phyloP scores from a whole-genome alignment of 345 rosid species.

The Schrenkiella parvula region DNA sequence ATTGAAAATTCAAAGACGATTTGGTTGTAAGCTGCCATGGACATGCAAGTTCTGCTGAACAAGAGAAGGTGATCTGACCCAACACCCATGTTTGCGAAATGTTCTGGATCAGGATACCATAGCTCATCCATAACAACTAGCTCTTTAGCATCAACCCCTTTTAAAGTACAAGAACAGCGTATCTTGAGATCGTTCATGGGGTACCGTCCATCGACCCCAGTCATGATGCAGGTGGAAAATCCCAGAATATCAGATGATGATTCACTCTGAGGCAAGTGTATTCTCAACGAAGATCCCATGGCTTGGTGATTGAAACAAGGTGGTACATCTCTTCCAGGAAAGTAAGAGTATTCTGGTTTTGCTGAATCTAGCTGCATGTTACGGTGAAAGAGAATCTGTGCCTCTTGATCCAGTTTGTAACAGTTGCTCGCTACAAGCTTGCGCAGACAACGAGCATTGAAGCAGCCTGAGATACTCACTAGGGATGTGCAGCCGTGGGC shows the following conservation, averaged over 20 bases:
- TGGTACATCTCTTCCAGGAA: slow-evolving; percentile 29
- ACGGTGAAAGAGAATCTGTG: slow-evolving; percentile 19
- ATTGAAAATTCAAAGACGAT: slow-evolving; percentile 13
- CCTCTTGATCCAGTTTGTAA: slow-evolving; percentile 26
- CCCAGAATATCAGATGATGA: slow-evolving; percentile 17
- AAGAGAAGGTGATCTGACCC: slow-evolving; percentile 30
- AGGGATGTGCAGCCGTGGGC: slow-evolving; percentile 27
- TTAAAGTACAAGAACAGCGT: slow-evolving; percentile 18
- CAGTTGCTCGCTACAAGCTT: slow-evolving; percentile 32
- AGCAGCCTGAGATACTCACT: slow-evolving; percentile 24
- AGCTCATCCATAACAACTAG: slow-evolving; percentile 26
- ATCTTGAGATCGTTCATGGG: slow-evolving; percentile 23
- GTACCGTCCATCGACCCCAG: slow-evolving; percentile 18
- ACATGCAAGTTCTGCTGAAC: slow-evolving; percentile 27
- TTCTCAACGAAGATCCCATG: slow-evolving; percentile 17
- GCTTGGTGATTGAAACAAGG: slow-evolving; percentile 20
- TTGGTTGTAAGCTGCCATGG: slow-evolving; percentile 15
- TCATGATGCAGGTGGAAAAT: slow-evolving; percentile 25
- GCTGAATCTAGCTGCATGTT: slow-evolving; percentile 20
- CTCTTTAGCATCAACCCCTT: not conserved
- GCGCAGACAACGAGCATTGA: slow-evolving; percentile 9
- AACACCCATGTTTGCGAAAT: slow-evolving; percentile 16
- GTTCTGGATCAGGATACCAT: slow-evolving; percentile 33
- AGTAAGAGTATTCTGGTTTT: slow-evolving; percentile 22
- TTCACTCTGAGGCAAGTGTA: slow-evolving; percentile 19